Evolutionary conservation across 169 alveolate genomes (phyloP).

Genomic region (Plasmodium knowlesi): DNA sequence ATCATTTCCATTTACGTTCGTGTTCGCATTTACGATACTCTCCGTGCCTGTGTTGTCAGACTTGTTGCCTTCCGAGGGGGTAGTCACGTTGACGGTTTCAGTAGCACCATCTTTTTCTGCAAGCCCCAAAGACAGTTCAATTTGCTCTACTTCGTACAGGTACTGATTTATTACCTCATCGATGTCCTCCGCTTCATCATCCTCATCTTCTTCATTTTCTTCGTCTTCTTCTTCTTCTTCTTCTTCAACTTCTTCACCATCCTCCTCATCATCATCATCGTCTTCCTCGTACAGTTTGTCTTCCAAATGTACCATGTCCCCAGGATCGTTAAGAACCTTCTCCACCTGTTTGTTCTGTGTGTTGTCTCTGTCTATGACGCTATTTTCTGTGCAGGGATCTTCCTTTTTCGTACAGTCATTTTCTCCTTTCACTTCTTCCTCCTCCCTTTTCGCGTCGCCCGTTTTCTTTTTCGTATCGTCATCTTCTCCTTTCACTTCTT

Average conservation of each 20-base stretch:
- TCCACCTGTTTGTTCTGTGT: background rate
- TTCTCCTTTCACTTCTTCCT: background rate
- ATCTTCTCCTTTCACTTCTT: background rate
- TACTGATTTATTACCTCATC: slow-evolving; percentile 1
- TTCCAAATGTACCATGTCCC: background rate
- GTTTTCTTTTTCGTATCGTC: background rate
- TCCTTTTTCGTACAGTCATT: background rate
- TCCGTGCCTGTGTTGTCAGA: background rate
- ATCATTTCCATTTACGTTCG: background rate
- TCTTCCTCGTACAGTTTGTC: background rate
- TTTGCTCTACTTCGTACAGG: slow-evolving; percentile 6
- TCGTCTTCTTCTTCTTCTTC: slow-evolving; percentile 8
- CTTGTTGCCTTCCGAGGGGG: background rate
- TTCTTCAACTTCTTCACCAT: background rate
- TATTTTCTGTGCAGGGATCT: background rate
- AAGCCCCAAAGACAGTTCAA: background rate
- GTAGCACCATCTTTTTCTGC: background rate
- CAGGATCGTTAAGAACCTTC: background rate
- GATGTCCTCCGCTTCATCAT: background rate
- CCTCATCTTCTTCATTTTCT: slow-evolving; percentile 11
- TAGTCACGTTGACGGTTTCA: background rate
- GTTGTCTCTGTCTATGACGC: background rate
- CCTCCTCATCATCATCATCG: background rate
- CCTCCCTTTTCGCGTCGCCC: background rate
- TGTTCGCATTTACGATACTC: background rate